Evolutionary conservation across 257 asterid genomes (phyloP).

Genomic region (Cruciata laevipes): DNA sequence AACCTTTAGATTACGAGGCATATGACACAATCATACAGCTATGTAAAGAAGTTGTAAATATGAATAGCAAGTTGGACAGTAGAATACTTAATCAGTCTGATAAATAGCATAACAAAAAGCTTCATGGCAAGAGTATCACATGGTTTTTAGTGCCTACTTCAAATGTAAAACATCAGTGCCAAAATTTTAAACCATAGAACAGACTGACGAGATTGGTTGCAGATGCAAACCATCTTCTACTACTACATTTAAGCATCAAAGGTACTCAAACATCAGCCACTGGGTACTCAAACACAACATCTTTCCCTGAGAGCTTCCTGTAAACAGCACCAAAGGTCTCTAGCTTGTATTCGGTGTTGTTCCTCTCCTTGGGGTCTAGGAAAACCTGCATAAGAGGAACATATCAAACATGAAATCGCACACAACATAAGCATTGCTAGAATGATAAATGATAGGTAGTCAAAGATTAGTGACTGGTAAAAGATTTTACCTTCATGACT

Average conservation of each 20-base stretch:
- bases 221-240: background rate
- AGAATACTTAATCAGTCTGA: background rate
- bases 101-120: background rate
- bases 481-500: conserved; percentile 55
- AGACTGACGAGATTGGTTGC: background rate
- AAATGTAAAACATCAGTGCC: conserved; percentile 5
- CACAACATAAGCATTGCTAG: background rate
- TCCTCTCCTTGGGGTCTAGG: conserved; percentile 40
- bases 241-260: conserved; percentile 21
- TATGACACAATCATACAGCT: too few relatives aligned
- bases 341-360: conserved; percentile 40
- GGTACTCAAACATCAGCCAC: too few relatives aligned
- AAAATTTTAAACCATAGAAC: conserved; percentile 8
- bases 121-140: conserved; percentile 1
- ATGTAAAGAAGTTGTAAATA: too few relatives aligned
- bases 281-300: conserved; percentile 42
- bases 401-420: background rate
- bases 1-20: too few relatives aligned
- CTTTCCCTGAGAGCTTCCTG: conserved; percentile 46
- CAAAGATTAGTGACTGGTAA: background rate
- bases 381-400: conserved; percentile 22
- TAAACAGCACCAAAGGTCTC: conserved; percentile 43
- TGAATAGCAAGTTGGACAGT: background rate
- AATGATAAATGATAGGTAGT: background rate
- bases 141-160: conserved; percentile 1